Percentiles rank a stretch among this genome's conserved stretches.
These are phyloP conservation scores for Viola pubescens DNA, from an alignment of 441 rosid genomes.

Conservation along the genomic window DNA sequence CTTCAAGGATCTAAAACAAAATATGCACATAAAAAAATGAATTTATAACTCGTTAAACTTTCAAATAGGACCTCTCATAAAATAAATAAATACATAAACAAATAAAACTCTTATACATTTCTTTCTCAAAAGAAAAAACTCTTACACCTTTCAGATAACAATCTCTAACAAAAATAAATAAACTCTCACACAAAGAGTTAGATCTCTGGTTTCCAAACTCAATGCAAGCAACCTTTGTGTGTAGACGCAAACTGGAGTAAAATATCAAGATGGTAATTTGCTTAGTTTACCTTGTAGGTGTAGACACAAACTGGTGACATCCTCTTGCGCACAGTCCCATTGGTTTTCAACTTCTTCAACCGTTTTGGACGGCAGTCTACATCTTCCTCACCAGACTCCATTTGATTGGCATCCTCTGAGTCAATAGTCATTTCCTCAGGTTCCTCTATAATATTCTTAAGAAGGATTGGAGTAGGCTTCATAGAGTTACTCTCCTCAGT, in stretches of 20 bases:
- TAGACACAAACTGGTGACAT: conserved; percentile 53
- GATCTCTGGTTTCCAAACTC: not conserved
- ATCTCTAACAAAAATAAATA: not conserved
- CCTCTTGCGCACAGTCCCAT: conserved; percentile 32
- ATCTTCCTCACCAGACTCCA: conserved; percentile 49
- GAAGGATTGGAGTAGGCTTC: conserved; percentile 27
- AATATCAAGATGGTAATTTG: conserved; percentile 2
- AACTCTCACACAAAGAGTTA: not conserved
- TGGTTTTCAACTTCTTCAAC: conserved; percentile 28
- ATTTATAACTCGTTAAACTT: conserved; percentile 1
- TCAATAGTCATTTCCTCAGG: conserved; percentile 24
- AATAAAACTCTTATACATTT: too few species aligned
- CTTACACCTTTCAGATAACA: not conserved
- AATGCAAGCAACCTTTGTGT: not conserved
- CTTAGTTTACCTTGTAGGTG: conserved; percentile 55
- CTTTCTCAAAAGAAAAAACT: too few species aligned
- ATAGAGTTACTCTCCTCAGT: conserved; percentile 36
- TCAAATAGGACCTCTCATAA: not conserved
- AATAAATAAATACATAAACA: not conserved
- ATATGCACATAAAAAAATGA: conserved; percentile 9
- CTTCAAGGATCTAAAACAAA: conserved; percentile 58
- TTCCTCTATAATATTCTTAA: conserved; percentile 33
- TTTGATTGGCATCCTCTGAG: conserved; percentile 24
- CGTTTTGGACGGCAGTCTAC: conserved; percentile 29
- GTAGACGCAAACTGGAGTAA: not conserved